Conservation (phyloP, 805 yeast genomes). For the Candida maesae region DNA sequence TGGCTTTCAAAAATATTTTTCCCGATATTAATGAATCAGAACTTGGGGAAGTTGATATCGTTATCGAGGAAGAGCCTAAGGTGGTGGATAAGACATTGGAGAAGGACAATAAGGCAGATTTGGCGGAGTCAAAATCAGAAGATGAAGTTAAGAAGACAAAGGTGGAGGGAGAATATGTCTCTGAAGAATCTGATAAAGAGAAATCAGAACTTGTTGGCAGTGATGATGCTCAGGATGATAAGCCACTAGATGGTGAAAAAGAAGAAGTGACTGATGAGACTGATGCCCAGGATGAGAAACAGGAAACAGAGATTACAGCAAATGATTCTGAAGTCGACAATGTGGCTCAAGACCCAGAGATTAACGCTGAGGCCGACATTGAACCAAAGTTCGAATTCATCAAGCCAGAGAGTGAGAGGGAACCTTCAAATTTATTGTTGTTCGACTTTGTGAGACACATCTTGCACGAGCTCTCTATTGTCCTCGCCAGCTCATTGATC, state of each 20-base stretch:
- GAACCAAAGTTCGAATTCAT: slow-evolving; percentile 3
- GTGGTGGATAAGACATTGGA: background rate
- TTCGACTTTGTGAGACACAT: slow-evolving; percentile 36
- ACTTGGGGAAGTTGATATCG: slow-evolving; percentile 19
- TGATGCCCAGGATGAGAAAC: slow-evolving; percentile 10
- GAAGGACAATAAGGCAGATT: background rate
- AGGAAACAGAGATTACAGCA: background rate
- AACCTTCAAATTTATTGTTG: slow-evolving; percentile 28
- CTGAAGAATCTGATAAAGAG: too few species aligned
- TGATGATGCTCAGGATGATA: too few species aligned
- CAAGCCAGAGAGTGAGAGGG: slow-evolving; percentile 10
- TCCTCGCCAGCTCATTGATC: slow-evolving; percentile 29
- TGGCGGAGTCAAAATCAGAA: background rate
- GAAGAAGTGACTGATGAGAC: too few species aligned
- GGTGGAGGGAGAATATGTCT: too few species aligned
- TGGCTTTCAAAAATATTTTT: slow-evolving; percentile 63
- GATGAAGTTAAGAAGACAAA: background rate
- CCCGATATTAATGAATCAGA: slow-evolving; percentile 32
- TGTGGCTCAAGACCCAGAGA: background rate
- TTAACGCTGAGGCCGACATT: too few species aligned
- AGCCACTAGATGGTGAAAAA: too few species aligned
- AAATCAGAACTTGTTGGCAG: too few species aligned
- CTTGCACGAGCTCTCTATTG: slow-evolving; percentile 30
- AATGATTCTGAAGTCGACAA: too few species aligned
- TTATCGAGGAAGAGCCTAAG: background rate